Evolutionary conservation across 768 basidiomycete genomes (phyloP), one percentile per base, ranked within the genome.

Genomic region (Daedalea quercina): DNA sequence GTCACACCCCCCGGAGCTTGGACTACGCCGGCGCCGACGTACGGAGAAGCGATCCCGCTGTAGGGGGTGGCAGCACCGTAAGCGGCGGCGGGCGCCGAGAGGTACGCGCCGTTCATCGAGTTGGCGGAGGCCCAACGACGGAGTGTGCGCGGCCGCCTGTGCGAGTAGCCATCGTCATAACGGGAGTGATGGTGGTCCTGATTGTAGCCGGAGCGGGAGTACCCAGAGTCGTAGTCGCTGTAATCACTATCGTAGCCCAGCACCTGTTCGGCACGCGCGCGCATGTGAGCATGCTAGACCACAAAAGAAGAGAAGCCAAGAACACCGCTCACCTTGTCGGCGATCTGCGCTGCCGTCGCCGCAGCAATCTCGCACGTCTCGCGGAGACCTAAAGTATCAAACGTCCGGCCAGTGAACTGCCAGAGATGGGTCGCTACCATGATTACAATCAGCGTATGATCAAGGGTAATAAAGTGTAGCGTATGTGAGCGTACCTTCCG

Each of bases 321-420:
- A 4, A 31, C 11, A 11, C 3, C 42, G 49, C 54, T 9, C 41
- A 61, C 60, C 20, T 48, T 37, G 45, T 56, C 54, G 3, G 57
- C 52, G 50, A 49, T 61, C 51, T 4, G 57, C 51, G 41, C 28
- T 2, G 50, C 85, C 0, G 85, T 86, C 40, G 81, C 77, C 17
- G 84, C 85, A 1, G 87, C 85, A 0, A 83, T 71, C 60, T 87
- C 86, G 25, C 78, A 76, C 12, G 82, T 78, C 44, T 71, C 70
- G 34, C 71, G 68, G 22, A 79, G 73, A 1, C 76, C 70, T 55
- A 77, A 76, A 9, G 67, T 66, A 59, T 83, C 69, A 3, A 67
- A 54, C 0, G 68, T 63, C 19, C 77, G 74, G 9, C 71, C 66
- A 11, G 79, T 68, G 55, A 73, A 79, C 37, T 76, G 73, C 64